A percentile compares a stretch with the other conserved stretches of the same genome.
phyloP scores from a whole-genome alignment of 495 filamentous ascomycete genomes.

The Chaetomium fimeti region DNA sequence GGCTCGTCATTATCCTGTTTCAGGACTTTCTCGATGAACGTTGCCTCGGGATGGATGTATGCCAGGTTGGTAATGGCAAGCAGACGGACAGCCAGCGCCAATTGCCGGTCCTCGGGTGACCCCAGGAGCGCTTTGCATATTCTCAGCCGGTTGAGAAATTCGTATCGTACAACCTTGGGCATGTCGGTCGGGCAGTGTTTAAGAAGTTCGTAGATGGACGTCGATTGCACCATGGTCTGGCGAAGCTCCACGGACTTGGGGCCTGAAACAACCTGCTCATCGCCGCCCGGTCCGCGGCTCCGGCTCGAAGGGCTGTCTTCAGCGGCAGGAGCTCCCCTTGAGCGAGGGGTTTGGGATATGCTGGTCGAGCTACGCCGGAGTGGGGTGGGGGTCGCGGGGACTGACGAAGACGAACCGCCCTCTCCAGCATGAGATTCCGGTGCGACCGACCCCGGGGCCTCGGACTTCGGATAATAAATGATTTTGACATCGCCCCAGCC shows the following conservation, averaged over 20 bases:
- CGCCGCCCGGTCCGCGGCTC: conserved; percentile 37
- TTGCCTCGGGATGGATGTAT: conserved; percentile 75
- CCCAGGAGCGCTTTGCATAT: conserved; percentile 71
- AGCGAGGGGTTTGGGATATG: conserved; percentile 40
- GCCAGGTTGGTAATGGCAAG: conserved; percentile 90
- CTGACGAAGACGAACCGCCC: conserved; percentile 20
- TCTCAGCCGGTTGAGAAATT: conserved; percentile 79
- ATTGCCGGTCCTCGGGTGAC: conserved; percentile 64
- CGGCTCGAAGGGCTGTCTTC: conserved; percentile 45
- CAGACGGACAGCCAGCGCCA: conserved; percentile 75
- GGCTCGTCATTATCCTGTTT: conserved; percentile 89
- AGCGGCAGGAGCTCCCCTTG: conserved; percentile 31
- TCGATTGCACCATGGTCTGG: conserved; percentile 58
- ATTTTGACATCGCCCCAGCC: conserved; percentile 54
- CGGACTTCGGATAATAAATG: conserved; percentile 45
- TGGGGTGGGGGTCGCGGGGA: conserved; percentile 47
- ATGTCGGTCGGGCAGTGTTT: conserved; percentile 61
- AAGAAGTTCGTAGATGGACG: conserved; percentile 66
- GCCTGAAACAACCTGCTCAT: conserved; percentile 54
- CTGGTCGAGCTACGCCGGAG: conserved; percentile 48
- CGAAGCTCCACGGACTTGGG: conserved; percentile 70
- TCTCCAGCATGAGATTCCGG: conserved; percentile 19
- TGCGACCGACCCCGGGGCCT: conserved; percentile 12
- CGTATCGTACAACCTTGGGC: conserved; percentile 73
- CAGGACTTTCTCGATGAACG: conserved; percentile 79